Base-by-base conservation (phyloP, 1,284 basidiomycete genomes). In the Papiliotrema laurentii region DNA sequence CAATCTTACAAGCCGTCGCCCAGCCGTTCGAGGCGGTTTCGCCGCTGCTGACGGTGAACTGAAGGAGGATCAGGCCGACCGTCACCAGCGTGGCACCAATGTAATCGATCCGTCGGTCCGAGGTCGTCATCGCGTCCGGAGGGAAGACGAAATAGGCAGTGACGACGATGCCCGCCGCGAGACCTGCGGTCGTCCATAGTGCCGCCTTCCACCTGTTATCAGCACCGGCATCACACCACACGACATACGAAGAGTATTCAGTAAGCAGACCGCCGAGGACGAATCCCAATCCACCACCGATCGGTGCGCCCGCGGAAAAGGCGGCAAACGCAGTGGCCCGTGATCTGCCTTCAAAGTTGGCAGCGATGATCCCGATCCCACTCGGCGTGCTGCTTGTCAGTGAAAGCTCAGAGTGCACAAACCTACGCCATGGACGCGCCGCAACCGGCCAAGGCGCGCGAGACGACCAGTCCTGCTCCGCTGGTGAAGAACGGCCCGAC, bases 21-120 rank as follows among this genome's bases (percentile, higher is more conserved):
- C 88, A 93, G n/a, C 82, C 79, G 11, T 83, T 56, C 0, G 83
- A 79, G 0, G 85, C 87, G 9, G 79, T 73, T 38, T 81, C 79
- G 1, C 85, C 89, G 61, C 89, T 82, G 39, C 84, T 83, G 1
- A 94, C 79, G 0, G 84, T 82, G 61, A 92, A 93, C 11, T 87
- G 79, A 54, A 94, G 77, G 2, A 93, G 75, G 0, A 87, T 83
- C 13, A 93, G 75, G 0, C 87, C 89, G 0, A 77, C 67, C 0
- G 87, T 90, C 39, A 89, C 78, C 27, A 92, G 71, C 18, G 81
- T 73, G 0, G 85, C 86, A 4, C 91, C 90, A 19, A 88, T 62
- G 86, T 87, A 92, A 64, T 96, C 90, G 0, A 94, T 77, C 0
- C 85, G 77, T 22, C 73, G 73, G 56, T 87, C 84, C 0, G 49